Conservation (phyloP, 1,284 basidiomycete genomes). For the Ceratobasidium theobromae region DNA sequence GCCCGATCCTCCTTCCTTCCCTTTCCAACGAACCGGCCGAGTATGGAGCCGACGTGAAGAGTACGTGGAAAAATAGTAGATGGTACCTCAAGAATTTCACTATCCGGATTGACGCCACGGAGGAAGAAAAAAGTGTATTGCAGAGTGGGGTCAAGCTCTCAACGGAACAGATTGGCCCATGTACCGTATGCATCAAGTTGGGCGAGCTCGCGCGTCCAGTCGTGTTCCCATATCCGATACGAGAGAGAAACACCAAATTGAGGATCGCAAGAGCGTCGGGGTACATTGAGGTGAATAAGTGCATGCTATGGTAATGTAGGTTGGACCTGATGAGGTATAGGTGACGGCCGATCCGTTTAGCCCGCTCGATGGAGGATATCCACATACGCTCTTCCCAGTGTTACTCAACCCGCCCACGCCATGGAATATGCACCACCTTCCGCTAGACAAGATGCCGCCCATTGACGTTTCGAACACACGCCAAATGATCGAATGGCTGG, state of each 20-base stretch:
- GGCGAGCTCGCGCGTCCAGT: conserved; percentile 40
- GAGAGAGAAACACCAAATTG: conserved; percentile 44
- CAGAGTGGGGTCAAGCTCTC: conserved; percentile 36
- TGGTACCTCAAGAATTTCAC: conserved; percentile 37
- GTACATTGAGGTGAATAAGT: conserved; percentile 52
- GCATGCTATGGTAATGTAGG: conserved; percentile 11
- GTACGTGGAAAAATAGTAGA: neutral
- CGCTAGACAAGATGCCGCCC: conserved; percentile 39
- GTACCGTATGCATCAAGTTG: conserved; percentile 43
- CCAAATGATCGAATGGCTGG: conserved; percentile 38
- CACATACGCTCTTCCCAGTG: conserved; percentile 45
- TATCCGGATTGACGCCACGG: conserved; percentile 40
- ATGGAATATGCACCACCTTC: conserved; percentile 43
- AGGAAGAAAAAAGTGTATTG: conserved; percentile 43
- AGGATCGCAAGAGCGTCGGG: conserved; percentile 55
- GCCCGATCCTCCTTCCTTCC: neutral
- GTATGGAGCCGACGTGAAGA: neutral
- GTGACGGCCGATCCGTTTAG: conserved; percentile 40
- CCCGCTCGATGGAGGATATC: conserved; percentile 39
- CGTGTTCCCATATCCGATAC: conserved; percentile 46
- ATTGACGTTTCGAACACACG: conserved; percentile 35
- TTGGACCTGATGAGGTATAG: conserved; percentile 36
- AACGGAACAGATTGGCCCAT: conserved; percentile 44
- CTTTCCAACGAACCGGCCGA: neutral
- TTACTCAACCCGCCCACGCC: too few species aligned